A percentile compares a stretch with the other conserved stretches of the same genome.
phyloP scores from a whole-genome alignment of 2,329 filamentous ascomycete genomes.

The Phyllosticta citriasiana region DNA sequence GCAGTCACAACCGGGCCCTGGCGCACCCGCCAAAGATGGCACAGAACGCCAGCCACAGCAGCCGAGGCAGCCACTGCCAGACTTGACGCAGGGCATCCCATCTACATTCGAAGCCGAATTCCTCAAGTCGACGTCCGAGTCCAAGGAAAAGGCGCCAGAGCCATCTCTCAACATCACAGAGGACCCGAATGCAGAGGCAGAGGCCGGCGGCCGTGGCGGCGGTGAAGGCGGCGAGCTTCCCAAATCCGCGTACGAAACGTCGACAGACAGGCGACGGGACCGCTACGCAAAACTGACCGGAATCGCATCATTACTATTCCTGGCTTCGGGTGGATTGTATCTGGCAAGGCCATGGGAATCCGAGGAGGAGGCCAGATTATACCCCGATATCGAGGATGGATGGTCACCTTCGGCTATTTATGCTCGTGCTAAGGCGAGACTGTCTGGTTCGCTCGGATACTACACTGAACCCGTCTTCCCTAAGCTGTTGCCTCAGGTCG shows the following conservation, averaged over 20 bases:
- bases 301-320: conserved; percentile 45
- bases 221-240: conserved; percentile 58
- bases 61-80: conserved; percentile 58
- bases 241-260: conserved; percentile 79
- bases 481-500: conserved; percentile 75
- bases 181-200: conserved; percentile 36
- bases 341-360: conserved; percentile 80
- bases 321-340: conserved; percentile 55
- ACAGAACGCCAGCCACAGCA: conserved; percentile 36
- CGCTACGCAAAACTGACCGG: conserved; percentile 69
- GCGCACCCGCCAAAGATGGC: conserved; percentile 23
- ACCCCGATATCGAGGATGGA: conserved; percentile 66
- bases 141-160: conserved; percentile 14
- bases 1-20: conserved; percentile 19
- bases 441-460: conserved; percentile 70
- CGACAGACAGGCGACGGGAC: conserved; percentile 71
- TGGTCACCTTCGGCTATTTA: conserved; percentile 71
- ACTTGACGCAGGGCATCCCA: conserved; percentile 88
- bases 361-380: conserved; percentile 58
- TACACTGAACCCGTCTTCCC: conserved; percentile 94
- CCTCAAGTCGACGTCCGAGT: conserved; percentile 27
- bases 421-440: conserved; percentile 65
- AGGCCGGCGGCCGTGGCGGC: conserved; percentile 38
- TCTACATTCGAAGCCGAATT: conserved; percentile 79
- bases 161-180: conserved; percentile 43